phyloP scores from a whole-genome alignment of 108 stramenopile species.

The Skeletonema grethae region DNA sequence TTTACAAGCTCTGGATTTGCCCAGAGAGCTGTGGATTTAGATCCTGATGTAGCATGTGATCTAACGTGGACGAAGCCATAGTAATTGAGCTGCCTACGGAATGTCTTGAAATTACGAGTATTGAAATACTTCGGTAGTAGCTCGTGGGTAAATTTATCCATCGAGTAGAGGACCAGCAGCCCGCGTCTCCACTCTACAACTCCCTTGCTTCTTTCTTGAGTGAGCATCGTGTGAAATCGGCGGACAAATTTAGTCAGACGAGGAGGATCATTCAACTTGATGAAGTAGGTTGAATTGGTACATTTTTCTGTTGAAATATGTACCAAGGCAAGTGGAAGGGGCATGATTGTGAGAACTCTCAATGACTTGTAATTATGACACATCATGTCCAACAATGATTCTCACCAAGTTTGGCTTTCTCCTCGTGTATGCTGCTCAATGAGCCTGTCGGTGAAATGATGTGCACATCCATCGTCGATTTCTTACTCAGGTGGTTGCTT shows the following conservation, averaged over 20 bases:
- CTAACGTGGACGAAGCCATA: slow-evolving; percentile 82
- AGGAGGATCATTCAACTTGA: slow-evolving; percentile 2
- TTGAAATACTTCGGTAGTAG: slow-evolving; percentile 93
- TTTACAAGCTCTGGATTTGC: slow-evolving; percentile 79
- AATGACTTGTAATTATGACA: not conserved
- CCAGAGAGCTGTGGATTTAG: slow-evolving; percentile 77
- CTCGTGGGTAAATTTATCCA: slow-evolving; percentile 79
- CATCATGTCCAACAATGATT: not conserved
- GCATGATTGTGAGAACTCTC: not conserved
- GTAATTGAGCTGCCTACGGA: slow-evolving; percentile 84
- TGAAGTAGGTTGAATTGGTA: slow-evolving; percentile 1
- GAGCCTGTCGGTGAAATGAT: not conserved
- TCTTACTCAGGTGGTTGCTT: not conserved
- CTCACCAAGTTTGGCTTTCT: slow-evolving; percentile 1
- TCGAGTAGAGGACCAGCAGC: slow-evolving; percentile 83
- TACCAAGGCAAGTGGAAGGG: not conserved
- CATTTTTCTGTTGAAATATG: not conserved
- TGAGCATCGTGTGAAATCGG: slow-evolving; percentile 80
- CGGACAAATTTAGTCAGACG: slow-evolving; percentile 88
- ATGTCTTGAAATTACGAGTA: slow-evolving; percentile 92
- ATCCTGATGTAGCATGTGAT: slow-evolving; percentile 65
- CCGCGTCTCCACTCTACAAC: slow-evolving; percentile 88
- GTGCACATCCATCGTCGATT: not conserved
- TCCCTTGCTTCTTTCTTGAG: slow-evolving; percentile 61
- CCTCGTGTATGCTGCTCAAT: not conserved